Base-by-base conservation (phyloP, 805 yeast genomes). In the Grigorovia transvaalensis region DNA sequence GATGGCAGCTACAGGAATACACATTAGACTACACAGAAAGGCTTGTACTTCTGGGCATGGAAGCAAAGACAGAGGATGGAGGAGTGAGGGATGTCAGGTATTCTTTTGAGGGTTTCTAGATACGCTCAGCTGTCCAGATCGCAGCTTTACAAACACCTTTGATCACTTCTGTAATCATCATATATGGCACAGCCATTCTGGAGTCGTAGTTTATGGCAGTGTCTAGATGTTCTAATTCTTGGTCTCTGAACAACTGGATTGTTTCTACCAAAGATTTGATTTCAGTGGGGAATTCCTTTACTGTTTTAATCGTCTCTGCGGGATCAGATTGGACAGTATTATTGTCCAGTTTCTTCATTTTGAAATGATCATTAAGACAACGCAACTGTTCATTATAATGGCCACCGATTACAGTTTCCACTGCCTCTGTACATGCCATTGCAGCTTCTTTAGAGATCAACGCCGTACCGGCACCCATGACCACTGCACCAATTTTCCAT, bases 391-490 rank as follows among this genome's bases (percentile, higher is more conserved):
- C 83, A 65, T 93, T 93, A 69, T 93, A 93, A 66, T 93, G 99
- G 1, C 87, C 86, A 1, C 99, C 99, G 66, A 93, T 93, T 6
- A 93, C 98, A 0, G 99, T 93, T 68, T 93, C 99, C 1, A 93
- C 98, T 0, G 98, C 98, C 54, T 90, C 98, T 0, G 99, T 93
- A 66, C 99, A 93, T 1, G 99, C 98, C 99, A 93, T 93, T 2
- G 99, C 98, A 2, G 96, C 97, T 65, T 91, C 96, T 62, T 88
- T 88, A 17, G 96, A 84, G 56, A 89, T 69, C 50, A 85, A 59
- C 0, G 96, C 97, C 0, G 98, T 93, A 1, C 83, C 85, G 1
- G 81, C 80, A 3, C 99, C 99, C 72, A 93, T 74, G 0, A 82
- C 82, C 48, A 85, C 74, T 0, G 99, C 98, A 3, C 97, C 98